These are phyloP conservation scores for Podospora tetraspora DNA, from an alignment of 495 filamentous ascomycete species.

Conservation along the genomic window DNA sequence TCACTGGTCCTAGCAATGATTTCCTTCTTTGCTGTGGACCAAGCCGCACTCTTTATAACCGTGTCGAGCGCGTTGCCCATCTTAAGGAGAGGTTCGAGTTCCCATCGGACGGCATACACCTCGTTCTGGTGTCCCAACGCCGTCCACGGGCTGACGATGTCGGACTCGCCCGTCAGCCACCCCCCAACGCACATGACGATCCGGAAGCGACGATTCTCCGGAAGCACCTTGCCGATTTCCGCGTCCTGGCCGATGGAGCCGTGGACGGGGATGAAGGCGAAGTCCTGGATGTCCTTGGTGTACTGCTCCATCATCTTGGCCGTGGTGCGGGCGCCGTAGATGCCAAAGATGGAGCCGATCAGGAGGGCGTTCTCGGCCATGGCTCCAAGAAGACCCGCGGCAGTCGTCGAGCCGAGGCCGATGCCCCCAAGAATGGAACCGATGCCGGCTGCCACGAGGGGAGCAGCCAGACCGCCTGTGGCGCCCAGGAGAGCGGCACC, in stretches of 20 bases:
- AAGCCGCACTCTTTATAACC: slow-evolving; percentile 70
- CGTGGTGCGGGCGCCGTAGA: slow-evolving; percentile 80
- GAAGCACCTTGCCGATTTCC: slow-evolving; percentile 39
- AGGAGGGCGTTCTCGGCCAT: slow-evolving; percentile 70
- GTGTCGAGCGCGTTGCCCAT: slow-evolving; percentile 69
- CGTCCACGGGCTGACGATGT: slow-evolving; percentile 70
- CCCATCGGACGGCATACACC: slow-evolving; percentile 80
- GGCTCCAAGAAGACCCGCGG: slow-evolving; percentile 72
- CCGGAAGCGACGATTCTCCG: slow-evolving; percentile 58
- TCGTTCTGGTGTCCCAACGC: slow-evolving; percentile 65
- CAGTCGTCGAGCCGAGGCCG: slow-evolving; percentile 62
- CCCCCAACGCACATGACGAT: slow-evolving; percentile 80
- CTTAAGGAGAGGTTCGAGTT: slow-evolving; percentile 69
- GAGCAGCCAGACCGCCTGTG: slow-evolving; percentile 73
- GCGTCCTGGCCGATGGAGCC: slow-evolving; percentile 26
- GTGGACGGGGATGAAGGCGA: slow-evolving; percentile 76
- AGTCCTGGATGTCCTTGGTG: slow-evolving; percentile 80
- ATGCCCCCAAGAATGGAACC: slow-evolving; percentile 76
- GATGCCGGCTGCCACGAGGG: slow-evolving; percentile 74
- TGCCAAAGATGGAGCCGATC: slow-evolving; percentile 81
- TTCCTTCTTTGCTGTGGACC: slow-evolving; percentile 69
- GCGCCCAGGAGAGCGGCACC: slow-evolving; percentile 66
- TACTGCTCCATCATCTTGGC: slow-evolving; percentile 84
- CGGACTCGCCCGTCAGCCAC: slow-evolving; percentile 67
- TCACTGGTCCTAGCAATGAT: slow-evolving; percentile 52